A percentile compares a stretch with the other conserved stretches of the same genome.
phyloP scores from a whole-genome alignment of 202 grass and related monocot species.

The Schoenoplectus tabernaemontani region DNA sequence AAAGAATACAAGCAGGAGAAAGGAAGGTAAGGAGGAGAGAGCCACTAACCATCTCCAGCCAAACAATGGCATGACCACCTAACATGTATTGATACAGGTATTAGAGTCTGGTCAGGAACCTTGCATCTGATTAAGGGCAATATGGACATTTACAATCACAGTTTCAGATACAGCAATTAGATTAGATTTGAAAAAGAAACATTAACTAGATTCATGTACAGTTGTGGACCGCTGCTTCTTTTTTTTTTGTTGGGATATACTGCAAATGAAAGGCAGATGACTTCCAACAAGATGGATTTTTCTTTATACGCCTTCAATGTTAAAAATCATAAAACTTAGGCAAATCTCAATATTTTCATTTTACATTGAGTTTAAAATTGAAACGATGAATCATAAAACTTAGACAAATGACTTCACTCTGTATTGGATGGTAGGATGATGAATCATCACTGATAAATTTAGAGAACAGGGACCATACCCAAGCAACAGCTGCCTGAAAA shows the following conservation, averaged over 20 bases:
- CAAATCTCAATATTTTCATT: background rate
- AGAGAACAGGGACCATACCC: slow-evolving; percentile 38
- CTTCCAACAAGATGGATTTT: background rate
- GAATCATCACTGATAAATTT: background rate
- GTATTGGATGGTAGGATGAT: background rate
- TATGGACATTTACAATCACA: background rate
- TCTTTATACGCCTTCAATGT: background rate
- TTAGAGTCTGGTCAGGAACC: background rate
- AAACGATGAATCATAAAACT: no score
- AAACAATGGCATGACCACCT: slow-evolving; percentile 42
- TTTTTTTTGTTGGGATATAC: background rate
- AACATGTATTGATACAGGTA: background rate
- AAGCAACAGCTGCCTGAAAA: slow-evolving; percentile 61
- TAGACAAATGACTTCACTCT: no score
- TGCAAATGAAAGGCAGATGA: background rate
- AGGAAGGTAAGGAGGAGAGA: slow-evolving; percentile 49
- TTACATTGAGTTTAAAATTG: background rate
- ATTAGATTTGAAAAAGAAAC: background rate
- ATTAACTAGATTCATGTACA: background rate
- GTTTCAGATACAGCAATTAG: background rate
- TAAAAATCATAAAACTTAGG: background rate
- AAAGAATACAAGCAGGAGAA: slow-evolving; percentile 64
- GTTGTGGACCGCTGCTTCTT: background rate
- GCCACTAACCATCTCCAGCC: slow-evolving; percentile 67
- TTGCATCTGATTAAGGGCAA: background rate